phyloP scores from a whole-genome alignment of 2,329 filamentous ascomycete species.

The Trichocomaceae sp. region DNA sequence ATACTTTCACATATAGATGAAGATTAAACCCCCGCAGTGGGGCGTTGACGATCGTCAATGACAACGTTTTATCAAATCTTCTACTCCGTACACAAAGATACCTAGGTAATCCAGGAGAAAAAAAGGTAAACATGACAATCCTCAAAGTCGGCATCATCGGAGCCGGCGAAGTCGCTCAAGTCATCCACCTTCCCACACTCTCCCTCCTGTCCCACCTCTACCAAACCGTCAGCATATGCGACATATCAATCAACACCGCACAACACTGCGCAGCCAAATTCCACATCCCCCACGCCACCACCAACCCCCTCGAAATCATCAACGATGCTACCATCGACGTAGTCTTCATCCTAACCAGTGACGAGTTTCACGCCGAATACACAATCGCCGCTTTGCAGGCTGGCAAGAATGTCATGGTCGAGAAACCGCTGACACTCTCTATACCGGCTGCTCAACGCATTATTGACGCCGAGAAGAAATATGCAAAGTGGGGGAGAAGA shows the following conservation, averaged over 20 bases:
- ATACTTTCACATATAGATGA: neutral
- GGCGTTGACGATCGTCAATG: neutral
- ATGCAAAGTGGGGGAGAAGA: slow-evolving; percentile 28
- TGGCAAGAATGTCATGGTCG: slow-evolving; percentile 53
- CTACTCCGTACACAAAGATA: neutral
- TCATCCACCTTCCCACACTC: slow-evolving; percentile 49
- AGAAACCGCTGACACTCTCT: slow-evolving; percentile 53
- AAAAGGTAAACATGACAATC: slow-evolving; percentile 2
- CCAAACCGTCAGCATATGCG: slow-evolving; percentile 46
- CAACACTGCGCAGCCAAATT: slow-evolving; percentile 14
- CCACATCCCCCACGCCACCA: slow-evolving; percentile 27
- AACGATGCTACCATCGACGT: slow-evolving; percentile 43
- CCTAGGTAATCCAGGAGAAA: too few relatives aligned
- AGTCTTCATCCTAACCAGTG: slow-evolving; percentile 49
- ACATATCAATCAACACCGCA: slow-evolving; percentile 26
- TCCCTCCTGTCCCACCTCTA: slow-evolving; percentile 41
- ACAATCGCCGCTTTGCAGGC: slow-evolving; percentile 47
- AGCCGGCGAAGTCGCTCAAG: slow-evolving; percentile 43
- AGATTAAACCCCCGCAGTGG: neutral
- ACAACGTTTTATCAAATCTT: neutral
- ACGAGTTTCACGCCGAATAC: slow-evolving; percentile 51
- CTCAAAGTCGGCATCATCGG: slow-evolving; percentile 33
- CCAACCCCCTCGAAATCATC: slow-evolving; percentile 37
- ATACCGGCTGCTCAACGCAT: slow-evolving; percentile 43
- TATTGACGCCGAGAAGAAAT: slow-evolving; percentile 43